phyloP scores from a whole-genome alignment of 1,139 yeast genomes.

The Taiozyma sp. region DNA sequence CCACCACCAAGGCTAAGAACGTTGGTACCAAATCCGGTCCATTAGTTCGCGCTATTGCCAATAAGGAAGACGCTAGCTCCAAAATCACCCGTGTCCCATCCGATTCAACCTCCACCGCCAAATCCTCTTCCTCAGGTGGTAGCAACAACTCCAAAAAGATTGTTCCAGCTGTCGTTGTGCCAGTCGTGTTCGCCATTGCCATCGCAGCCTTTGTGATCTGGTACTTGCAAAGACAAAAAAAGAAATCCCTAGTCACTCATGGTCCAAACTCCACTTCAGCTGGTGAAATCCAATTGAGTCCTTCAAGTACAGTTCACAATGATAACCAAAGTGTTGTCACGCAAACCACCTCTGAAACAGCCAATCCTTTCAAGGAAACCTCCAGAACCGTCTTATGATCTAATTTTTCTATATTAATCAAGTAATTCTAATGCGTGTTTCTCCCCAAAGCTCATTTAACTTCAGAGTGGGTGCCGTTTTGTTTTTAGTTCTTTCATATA shows the following conservation, averaged over 20 bases:
- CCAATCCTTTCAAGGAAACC: conserved; percentile 16
- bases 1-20: conserved; percentile 29
- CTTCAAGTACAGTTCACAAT: conserved; percentile 10
- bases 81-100: conserved; percentile 33
- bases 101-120: conserved; percentile 23
- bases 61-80: conserved; percentile 25
- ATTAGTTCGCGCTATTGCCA: conserved; percentile 29
- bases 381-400: conserved; percentile 16
- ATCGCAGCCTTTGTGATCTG: conserved; percentile 17
- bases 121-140: conserved; percentile 16
- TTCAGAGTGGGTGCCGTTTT: background rate
- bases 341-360: conserved; percentile 10
- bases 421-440: background rate
- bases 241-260: background rate
- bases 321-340: conserved; percentile 8
- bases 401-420: background rate
- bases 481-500: background rate
- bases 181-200: conserved; percentile 29
- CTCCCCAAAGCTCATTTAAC: background rate
- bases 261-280: background rate
- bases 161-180: conserved; percentile 40
- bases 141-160: conserved; percentile 20
- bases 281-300: conserved; percentile 13
- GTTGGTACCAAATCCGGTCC: conserved; percentile 35
- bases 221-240: conserved; percentile 19